Evolutionary conservation across 2,329 filamentous ascomycete genomes (phyloP).

Genomic region (Aspergillus nomiae): DNA sequence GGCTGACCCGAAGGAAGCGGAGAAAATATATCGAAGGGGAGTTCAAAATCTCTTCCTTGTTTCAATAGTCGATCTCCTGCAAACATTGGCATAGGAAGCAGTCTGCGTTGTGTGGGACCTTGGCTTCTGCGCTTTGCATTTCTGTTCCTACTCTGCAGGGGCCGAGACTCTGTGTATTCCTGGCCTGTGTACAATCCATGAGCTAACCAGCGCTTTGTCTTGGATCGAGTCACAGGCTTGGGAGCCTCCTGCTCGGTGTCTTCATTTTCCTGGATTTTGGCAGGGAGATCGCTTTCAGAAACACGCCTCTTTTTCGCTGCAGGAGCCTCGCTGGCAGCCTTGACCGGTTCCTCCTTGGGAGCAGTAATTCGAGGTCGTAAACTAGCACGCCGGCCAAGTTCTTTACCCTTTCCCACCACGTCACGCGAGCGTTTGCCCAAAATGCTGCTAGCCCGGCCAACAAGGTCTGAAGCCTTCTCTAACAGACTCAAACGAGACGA

Average conservation of each 20-base stretch:
- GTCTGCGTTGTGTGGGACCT: slow-evolving; percentile 37
- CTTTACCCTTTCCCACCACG: slow-evolving; percentile 57
- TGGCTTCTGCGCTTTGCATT: slow-evolving; percentile 35
- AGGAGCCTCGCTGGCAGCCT: slow-evolving; percentile 30
- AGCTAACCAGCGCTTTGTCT: slow-evolving; percentile 73
- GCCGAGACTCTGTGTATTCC: slow-evolving; percentile 52
- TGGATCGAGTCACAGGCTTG: slow-evolving; percentile 32
- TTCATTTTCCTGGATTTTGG: slow-evolving; percentile 25
- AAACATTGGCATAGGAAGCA: slow-evolving; percentile 77
- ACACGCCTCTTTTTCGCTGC: slow-evolving; percentile 46
- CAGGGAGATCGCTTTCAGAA: slow-evolving; percentile 36
- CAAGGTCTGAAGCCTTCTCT: slow-evolving; percentile 47
- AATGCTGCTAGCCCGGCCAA: slow-evolving; percentile 52
- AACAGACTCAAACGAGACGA: slow-evolving; percentile 49
- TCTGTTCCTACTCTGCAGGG: slow-evolving; percentile 52
- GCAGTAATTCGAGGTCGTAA: slow-evolving; percentile 54
- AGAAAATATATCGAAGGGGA: slow-evolving; percentile 88
- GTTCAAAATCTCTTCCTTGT: slow-evolving; percentile 76
- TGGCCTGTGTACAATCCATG: slow-evolving; percentile 90
- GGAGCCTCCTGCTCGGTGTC: slow-evolving; percentile 25
- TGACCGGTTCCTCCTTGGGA: slow-evolving; percentile 26
- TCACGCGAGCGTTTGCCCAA: slow-evolving; percentile 65
- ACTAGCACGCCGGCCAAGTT: slow-evolving; percentile 57
- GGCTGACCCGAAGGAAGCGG: slow-evolving; percentile 82
- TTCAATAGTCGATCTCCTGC: slow-evolving; percentile 71